Conservation (phyloP, 1,284 basidiomycete genomes). For the Testicularia cyperi region DNA sequence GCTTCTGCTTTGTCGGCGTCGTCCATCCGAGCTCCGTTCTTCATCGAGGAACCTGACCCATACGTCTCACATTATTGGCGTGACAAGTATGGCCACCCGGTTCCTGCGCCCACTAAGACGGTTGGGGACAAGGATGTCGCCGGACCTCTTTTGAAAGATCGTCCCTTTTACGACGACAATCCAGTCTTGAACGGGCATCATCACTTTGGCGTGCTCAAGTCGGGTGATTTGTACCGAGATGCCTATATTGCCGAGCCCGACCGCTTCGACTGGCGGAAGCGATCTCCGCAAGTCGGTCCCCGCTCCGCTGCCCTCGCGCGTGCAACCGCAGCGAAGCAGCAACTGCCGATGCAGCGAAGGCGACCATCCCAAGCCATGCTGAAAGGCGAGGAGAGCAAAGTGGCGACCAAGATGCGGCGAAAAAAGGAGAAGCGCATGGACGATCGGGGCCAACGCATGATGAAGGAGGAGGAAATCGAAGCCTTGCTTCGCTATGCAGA, state of each 20-base stretch:
- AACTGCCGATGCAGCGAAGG: conserved; percentile 13
- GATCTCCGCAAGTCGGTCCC: neutral
- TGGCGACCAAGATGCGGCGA: conserved; percentile 22
- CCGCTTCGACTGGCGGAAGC: conserved; percentile 34
- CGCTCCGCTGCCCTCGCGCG: neutral
- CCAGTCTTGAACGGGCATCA: too few species aligned
- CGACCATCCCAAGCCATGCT: conserved; percentile 22
- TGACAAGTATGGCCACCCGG: too few species aligned
- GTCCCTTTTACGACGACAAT: too few species aligned
- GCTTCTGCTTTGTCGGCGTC: too few species aligned
- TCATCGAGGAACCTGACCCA: neutral
- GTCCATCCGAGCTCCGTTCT: too few species aligned
- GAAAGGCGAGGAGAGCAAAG: conserved; percentile 21
- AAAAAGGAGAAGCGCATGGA: conserved; percentile 31
- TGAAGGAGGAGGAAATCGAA: conserved; percentile 13
- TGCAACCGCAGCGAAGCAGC: neutral
- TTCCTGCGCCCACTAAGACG: too few species aligned
- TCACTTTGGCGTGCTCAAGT: conserved; percentile 19
- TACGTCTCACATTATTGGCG: neutral
- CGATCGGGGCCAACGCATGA: conserved; percentile 27
- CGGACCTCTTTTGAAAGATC: neutral
- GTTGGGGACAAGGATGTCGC: neutral
- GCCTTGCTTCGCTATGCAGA: conserved; percentile 14
- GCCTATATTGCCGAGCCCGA: conserved; percentile 30
- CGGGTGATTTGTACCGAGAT: conserved; percentile 30